Base-by-base conservation (phyloP, 2,329 filamentous ascomycete species). In the Fusarium abutilonis region DNA sequence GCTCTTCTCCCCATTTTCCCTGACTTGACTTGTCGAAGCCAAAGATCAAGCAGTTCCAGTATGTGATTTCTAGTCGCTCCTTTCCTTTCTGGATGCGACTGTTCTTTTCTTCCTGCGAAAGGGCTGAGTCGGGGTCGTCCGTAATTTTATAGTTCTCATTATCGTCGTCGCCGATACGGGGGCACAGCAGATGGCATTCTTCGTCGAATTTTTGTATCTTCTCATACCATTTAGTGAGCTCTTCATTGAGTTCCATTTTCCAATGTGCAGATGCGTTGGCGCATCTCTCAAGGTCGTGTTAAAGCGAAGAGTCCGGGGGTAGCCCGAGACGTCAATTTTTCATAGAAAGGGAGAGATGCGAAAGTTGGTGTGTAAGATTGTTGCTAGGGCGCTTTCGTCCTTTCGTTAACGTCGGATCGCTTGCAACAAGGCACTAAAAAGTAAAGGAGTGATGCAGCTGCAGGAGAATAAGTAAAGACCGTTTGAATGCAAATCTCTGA, bases 41-140 rank as follows among this genome's bases (percentile, higher is more conserved):
- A 52, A 92, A 81, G 13, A 93, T 83, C 38, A 90, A 80, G 60
- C 88, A 87, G 56, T 86, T 89, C 70, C 85, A 86, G 62, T 90
- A 86, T 46, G 88, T 87, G 29, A 86, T 81, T 60, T 88, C 80
- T 57, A 87, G 79, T 29, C 90, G 82, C 9, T 76, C 71, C 31
- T 82, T 79, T 13, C 82, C 83, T 53, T 87, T 80, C 46, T 81
- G 70, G 17, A 91, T 84, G 8, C 83, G 78, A 38, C 77, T 70
- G 44, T 78, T 72, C 70, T 86, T 88, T 62, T 84, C 80, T 9
- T 80, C 79, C 15, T 70, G 64, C 8, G 81, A 80, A 35, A 86
- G 80, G 13, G 78, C 75, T 14, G 83, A 81, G 4, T 78, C 76
- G 4, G 77, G 78, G 58, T 87, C 82, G 19, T 88, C 82, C 14